These are phyloP conservation scores for Effrenium voratum DNA, from an alignment of 73 alveolate genomes.

Conservation along the genomic window DNA sequence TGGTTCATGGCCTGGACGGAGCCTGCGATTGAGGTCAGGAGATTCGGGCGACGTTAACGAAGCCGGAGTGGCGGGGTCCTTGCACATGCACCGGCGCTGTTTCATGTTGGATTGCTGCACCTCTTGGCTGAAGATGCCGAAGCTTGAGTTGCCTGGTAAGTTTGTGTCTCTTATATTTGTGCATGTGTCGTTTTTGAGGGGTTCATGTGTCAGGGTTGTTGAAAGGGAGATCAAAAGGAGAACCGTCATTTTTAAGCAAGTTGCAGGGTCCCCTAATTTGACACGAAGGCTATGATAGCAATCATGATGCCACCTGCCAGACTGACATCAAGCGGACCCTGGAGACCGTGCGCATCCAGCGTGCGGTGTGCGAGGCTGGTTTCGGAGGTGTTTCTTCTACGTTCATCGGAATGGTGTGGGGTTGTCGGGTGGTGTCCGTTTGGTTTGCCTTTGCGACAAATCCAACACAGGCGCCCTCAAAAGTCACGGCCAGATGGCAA, in stretches of 20 bases:
- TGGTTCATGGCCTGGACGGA: not conserved
- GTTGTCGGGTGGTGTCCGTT: too few species aligned
- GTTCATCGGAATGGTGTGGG: not conserved
- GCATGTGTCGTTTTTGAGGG: too few species aligned
- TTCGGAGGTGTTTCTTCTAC: not conserved
- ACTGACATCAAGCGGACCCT: constrained; percentile 85
- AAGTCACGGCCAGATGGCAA: too few species aligned
- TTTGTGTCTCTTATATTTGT: not conserved
- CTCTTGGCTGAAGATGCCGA: too few species aligned
- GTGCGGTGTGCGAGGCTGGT: constrained; percentile 78
- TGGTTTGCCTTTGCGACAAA: too few species aligned
- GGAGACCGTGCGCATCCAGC: constrained; percentile 92
- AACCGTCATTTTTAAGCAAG: not conserved
- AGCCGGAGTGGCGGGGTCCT: constrained; percentile 16
- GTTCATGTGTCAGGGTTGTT: not conserved
- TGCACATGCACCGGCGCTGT: too few species aligned
- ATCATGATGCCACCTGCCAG: not conserved
- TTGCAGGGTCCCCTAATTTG: too few species aligned
- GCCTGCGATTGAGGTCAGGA: too few species aligned
- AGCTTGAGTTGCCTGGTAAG: too few species aligned
- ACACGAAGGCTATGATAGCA: too few species aligned
- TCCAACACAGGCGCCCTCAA: too few species aligned
- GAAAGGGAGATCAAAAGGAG: not conserved
- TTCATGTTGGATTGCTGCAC: too few species aligned
- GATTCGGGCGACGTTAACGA: constrained; percentile 6